These are phyloP conservation scores for Allium cepa DNA, from an alignment of 106 monocot genomes.

Conservation along the genomic window DNA sequence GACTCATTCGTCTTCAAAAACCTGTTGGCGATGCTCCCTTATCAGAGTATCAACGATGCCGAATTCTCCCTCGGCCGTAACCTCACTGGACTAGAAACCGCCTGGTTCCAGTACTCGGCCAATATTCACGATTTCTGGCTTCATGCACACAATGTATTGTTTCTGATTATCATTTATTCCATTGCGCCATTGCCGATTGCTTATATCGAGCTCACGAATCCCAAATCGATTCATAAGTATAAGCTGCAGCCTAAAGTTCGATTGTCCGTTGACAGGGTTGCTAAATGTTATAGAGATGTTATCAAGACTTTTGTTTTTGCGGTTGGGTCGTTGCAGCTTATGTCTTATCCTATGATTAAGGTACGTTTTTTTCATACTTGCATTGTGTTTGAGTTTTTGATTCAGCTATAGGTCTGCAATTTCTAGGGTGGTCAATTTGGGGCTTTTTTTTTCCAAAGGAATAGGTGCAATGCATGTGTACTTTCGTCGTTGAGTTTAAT, in stretches of 20 bases:
- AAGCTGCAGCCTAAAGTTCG: slow-evolving; percentile 81
- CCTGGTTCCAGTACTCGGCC: slow-evolving; percentile 77
- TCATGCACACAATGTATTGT: slow-evolving; percentile 64
- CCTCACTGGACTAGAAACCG: slow-evolving; percentile 42
- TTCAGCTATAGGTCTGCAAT: no score
- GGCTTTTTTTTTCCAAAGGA: no score
- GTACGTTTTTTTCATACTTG: slow-evolving; percentile 3
- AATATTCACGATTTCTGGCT: slow-evolving; percentile 50
- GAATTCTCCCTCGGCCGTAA: slow-evolving; percentile 51
- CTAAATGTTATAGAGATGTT: slow-evolving; percentile 59
- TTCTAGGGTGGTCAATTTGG: no score
- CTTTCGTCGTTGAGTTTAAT: no score
- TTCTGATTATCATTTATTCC: slow-evolving; percentile 58
- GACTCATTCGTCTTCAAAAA: neutral
- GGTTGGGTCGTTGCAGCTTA: slow-evolving; percentile 62
- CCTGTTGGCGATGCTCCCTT: slow-evolving; percentile 48
- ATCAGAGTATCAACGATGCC: slow-evolving; percentile 40
- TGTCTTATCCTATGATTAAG: slow-evolving; percentile 73
- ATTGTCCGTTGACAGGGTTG: slow-evolving; percentile 21
- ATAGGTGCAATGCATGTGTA: no score
- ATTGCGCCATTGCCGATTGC: slow-evolving; percentile 70
- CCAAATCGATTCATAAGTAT: slow-evolving; percentile 26
- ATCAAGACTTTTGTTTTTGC: slow-evolving; percentile 41
- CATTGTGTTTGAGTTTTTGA: neutral
- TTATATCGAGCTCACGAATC: slow-evolving; percentile 43